A percentile compares a stretch with the other conserved stretches of the same genome.
These are phyloP conservation scores for Globisporangium spinosum DNA, from an alignment of 352 stramenopile genomes.

Conservation along the genomic window DNA sequence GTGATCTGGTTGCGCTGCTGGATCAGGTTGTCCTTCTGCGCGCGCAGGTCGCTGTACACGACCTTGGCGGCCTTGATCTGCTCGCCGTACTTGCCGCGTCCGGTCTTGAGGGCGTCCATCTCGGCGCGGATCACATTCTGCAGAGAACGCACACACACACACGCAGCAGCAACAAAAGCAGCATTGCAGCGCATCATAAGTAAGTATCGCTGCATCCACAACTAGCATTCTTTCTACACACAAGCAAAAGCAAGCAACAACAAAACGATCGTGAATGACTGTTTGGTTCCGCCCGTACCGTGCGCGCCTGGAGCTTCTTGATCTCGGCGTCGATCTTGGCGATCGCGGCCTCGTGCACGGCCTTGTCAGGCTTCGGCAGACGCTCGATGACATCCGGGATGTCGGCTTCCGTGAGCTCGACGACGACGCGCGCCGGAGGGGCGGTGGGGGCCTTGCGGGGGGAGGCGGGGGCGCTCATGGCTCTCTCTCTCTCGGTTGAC, in stretches of 20 bases:
- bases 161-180: neutral
- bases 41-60: slow-evolving; percentile 74
- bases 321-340: slow-evolving; percentile 86
- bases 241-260: neutral
- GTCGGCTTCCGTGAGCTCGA: slow-evolving; percentile 40
- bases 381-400: slow-evolving; percentile 80
- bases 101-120: slow-evolving; percentile 81
- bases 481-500: slow-evolving; percentile 9
- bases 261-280: slow-evolving; percentile 7
- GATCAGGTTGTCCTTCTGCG: slow-evolving; percentile 86
- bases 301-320: slow-evolving; percentile 89
- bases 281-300: slow-evolving; percentile 17
- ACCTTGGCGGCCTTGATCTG: slow-evolving; percentile 88
- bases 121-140: slow-evolving; percentile 58
- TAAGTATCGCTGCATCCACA: neutral
- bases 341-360: slow-evolving; percentile 86
- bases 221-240: neutral
- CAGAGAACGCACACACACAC: neutral
- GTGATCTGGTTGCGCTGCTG: slow-evolving; percentile 79
- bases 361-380: slow-evolving; percentile 87
- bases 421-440: slow-evolving; percentile 12
- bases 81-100: slow-evolving; percentile 76
- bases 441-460: slow-evolving; percentile 22
- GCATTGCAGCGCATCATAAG: neutral
- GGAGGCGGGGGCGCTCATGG: slow-evolving; percentile 35